Base-by-base conservation (phyloP, 2,329 filamentous ascomycete genomes). In the Talaromyces verruculosus region DNA sequence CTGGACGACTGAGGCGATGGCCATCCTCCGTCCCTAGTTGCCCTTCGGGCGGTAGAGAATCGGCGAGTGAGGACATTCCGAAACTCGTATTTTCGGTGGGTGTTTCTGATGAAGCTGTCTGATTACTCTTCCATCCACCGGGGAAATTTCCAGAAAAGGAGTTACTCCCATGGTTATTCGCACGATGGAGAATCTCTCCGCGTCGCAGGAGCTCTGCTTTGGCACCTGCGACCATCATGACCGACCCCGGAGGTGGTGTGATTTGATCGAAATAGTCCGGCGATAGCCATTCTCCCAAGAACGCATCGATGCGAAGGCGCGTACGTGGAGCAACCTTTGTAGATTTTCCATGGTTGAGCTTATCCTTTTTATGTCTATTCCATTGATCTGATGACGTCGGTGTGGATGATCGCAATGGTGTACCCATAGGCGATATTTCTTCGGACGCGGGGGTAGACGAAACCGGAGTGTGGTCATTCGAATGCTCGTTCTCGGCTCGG, bases 241-340 rank as follows among this genome's bases (percentile, higher is more conserved):
- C 87, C 2, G 92, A 94, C 51, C 88, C 87, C 0, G 95, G 95
- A 11, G 95, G 95, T 2, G 93, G 91, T 0, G 91, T 94, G 69
- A 97, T 97, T 62, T 91, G 85, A 68, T 97, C 93, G 73, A 94
- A 99, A 77, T 99, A 99, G 74, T 93, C 90, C 0, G 93, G 92
- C 1, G 91, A 91, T 35, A 98, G 84, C 95, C 95, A 99, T 82
- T 99, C 95, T 59, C 95, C 94, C 0, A 99, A 84, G 74, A 96
- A 97, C 0, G 93, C 90, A 78, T 99, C 95, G 5, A 99, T 85
- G 0, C 95, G 90, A 58, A 99, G 80, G 10, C 76, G 68, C 47
- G 71, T 70, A 61, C 67, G 68, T 5, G 67, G 45, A 22, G 60
- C 63, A 22, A 30, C 55, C 51, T 59, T 63, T 28, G 51, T 30